Evolutionary conservation across 768 basidiomycete species (phyloP), one percentile per base, ranked within the genome.

Genomic region (Pleurotus tuoliensis): DNA sequence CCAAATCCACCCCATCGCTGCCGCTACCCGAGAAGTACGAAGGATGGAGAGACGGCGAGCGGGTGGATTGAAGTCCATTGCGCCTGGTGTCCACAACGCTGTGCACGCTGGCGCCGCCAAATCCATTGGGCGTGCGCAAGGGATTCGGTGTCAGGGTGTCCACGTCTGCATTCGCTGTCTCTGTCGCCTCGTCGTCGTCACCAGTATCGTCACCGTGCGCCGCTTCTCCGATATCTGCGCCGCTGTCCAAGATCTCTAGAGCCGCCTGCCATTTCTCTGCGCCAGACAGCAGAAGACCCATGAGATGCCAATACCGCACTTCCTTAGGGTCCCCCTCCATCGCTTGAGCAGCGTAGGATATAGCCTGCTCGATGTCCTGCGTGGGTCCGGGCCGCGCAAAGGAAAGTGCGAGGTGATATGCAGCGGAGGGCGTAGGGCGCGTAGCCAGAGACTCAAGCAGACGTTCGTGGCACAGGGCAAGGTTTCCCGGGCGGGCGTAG

Each of bases 221-320:
- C n/a, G 74, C 69, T 61, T 84, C 83, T 5, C 79, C 78, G 22
- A 88, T 65, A 3, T 70, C 81, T 1, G 87, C 80, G 22, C 90
- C 95, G n/a, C 84, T 76, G 53, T 94, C 90, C 39, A 95, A 69
- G 3, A 94, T 84, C 58, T 84, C 84, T 30, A 74, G 74, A 0
- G 95, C 93, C 9, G 86, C 89, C 34, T 71, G 71, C 90, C 92
- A 92, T 61, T 93, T 86, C 59, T 88, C 91, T 25, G 77, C 74
- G 7, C 89, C 87, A 0, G 86, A 84, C n/a, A 95, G 76, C 9
- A 96, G 69, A 4, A 98, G 73, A 0, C 90, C 93, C 0, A 98
- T 78, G 13, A 98, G 80, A 70, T 98, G 96, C 95, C 94, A 98
- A 53, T 90, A 88, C 41, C 91, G 80, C 22, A 90, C 72, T 56